phyloP scores from a whole-genome alignment of 352 stramenopile genomes.

The Globisporangium irregulare region DNA sequence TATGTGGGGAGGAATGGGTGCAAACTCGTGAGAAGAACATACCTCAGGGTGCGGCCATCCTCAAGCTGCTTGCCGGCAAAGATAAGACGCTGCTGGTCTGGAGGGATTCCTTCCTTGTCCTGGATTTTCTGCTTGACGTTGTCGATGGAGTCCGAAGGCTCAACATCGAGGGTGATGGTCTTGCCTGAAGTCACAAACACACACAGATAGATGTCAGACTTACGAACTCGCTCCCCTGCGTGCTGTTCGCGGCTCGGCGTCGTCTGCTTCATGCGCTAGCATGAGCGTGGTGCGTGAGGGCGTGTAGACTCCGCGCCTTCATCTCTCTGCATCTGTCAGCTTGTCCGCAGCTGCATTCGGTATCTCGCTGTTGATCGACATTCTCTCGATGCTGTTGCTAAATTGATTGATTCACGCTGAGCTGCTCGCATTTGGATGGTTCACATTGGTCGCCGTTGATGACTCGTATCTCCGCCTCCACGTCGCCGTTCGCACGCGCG shows the following conservation, averaged over 20 bases:
- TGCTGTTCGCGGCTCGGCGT: background rate
- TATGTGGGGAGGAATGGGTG: background rate
- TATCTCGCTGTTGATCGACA: background rate
- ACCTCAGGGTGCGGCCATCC: conserved; percentile 83
- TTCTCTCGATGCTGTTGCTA: conserved; percentile 3
- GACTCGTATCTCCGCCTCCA: background rate
- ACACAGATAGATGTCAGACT: conserved; percentile 16
- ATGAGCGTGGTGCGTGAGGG: conserved; percentile 2
- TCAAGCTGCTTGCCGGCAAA: conserved; percentile 90
- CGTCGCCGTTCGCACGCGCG: background rate
- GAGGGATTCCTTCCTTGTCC: conserved; percentile 90
- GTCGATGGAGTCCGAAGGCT: conserved; percentile 91
- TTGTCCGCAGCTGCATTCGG: background rate
- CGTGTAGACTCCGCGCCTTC: background rate
- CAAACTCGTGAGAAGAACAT: background rate
- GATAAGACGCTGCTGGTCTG: conserved; percentile 91
- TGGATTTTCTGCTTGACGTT: conserved; percentile 96
- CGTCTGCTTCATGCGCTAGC: background rate
- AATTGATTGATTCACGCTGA: background rate
- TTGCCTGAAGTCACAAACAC: conserved; percentile 43
- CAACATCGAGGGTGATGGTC: conserved; percentile 90
- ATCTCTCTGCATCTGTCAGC: background rate
- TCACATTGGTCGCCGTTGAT: background rate
- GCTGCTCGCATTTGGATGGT: background rate
- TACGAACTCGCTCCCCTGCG: background rate